These are phyloP conservation scores for Royoungia palumana DNA, from an alignment of 768 basidiomycete genomes.

Conservation along the genomic window DNA sequence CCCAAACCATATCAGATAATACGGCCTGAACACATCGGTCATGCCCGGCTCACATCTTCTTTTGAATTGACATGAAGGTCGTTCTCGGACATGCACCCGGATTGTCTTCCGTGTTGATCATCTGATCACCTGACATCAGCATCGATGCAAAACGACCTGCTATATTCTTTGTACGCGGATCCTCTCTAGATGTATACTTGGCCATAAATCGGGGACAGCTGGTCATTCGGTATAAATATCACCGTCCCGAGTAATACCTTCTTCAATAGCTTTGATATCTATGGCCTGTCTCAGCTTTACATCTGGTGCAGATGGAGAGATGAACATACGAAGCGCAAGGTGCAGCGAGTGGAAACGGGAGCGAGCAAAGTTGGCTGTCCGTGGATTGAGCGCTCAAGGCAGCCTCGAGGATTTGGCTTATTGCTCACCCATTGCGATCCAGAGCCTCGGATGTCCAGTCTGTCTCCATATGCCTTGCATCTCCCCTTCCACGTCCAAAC, in stretches of 20 bases:
- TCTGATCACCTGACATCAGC: no score
- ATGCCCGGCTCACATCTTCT: no score
- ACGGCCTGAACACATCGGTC: no score
- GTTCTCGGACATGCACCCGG: no score
- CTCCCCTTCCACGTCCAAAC: conserved; percentile 64
- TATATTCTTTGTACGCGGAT: no score
- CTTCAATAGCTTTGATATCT: conserved; percentile 32
- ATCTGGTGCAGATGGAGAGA: background rate
- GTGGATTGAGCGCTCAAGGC: background rate
- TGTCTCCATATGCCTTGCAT: conserved; percentile 40
- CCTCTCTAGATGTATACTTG: no score
- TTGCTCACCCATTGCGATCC: conserved; percentile 26
- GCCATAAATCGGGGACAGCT: no score
- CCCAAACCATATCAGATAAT: no score
- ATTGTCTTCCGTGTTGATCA: no score
- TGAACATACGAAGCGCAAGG: conserved; percentile 27
- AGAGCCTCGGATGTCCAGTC: conserved; percentile 36
- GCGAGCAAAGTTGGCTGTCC: conserved; percentile 19
- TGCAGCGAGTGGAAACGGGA: conserved; percentile 28
- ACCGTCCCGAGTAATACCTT: conserved; percentile 18
- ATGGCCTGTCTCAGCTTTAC: conserved; percentile 1
- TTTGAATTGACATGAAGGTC: no score
- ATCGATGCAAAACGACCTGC: no score
- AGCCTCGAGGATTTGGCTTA: background rate
- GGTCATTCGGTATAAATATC: background rate